Conservation (phyloP, 2,329 filamentous ascomycete genomes). For the Calonectria naviculata region DNA sequence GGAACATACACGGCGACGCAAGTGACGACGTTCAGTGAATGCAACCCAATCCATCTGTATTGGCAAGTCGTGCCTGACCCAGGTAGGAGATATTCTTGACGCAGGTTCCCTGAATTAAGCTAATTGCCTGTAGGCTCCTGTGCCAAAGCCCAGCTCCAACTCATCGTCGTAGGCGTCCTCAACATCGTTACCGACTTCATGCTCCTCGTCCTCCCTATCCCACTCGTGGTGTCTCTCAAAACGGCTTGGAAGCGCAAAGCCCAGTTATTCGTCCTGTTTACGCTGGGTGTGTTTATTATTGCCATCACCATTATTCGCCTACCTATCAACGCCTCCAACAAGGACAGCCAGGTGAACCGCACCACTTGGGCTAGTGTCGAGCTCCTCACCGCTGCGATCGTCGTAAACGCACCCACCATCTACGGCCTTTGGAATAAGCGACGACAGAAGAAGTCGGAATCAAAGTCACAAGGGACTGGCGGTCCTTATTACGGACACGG, state of each 20-base stretch:
- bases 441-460: constrained; percentile 27
- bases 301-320: constrained; percentile 51
- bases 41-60: constrained; percentile 24
- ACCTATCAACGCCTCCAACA: constrained; percentile 48
- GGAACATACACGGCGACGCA: constrained; percentile 25
- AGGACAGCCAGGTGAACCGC: constrained; percentile 47
- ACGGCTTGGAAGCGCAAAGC: constrained; percentile 44
- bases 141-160: constrained; percentile 30
- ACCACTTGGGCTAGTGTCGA: constrained; percentile 53
- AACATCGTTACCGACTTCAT: constrained; percentile 43
- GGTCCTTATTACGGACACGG: constrained; percentile 3
- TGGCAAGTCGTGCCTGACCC: constrained; percentile 34
- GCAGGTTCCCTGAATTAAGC: background rate
- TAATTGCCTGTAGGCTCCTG: constrained; percentile 12
- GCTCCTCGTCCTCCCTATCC: constrained; percentile 40
- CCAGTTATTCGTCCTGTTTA: constrained; percentile 47
- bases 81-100: constrained; percentile 2
- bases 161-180: constrained; percentile 34
- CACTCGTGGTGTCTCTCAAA: constrained; percentile 42
- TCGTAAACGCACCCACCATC: constrained; percentile 52
- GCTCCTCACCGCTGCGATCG: constrained; percentile 44
- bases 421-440: constrained; percentile 48
- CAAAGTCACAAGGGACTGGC: constrained; percentile 15
- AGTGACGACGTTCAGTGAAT: constrained; percentile 32
- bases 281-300: constrained; percentile 53